These are phyloP conservation scores for Metarhizium album DNA, from an alignment of 2,329 filamentous ascomycete species.

Conservation along the genomic window DNA sequence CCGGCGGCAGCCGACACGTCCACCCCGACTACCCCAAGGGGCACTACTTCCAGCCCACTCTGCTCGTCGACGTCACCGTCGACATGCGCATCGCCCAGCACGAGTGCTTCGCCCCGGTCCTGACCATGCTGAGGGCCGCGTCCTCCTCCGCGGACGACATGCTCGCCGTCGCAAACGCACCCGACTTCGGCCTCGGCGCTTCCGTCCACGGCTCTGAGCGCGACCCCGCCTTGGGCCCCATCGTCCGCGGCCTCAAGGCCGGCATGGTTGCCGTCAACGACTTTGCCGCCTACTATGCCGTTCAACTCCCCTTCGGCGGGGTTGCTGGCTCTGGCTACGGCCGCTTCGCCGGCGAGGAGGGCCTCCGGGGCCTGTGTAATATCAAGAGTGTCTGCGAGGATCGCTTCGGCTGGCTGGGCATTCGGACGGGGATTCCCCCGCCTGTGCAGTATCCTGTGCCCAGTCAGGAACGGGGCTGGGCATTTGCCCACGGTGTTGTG, in stretches of 20 bases:
- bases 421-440: constrained; percentile 68
- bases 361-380: constrained; percentile 75
- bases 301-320: constrained; percentile 89
- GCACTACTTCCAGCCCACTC: constrained; percentile 86
- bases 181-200: constrained; percentile 75
- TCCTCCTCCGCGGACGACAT: constrained; percentile 51
- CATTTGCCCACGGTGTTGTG: constrained; percentile 50
- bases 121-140: constrained; percentile 67
- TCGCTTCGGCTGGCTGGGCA: constrained; percentile 47
- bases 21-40: constrained; percentile 68
- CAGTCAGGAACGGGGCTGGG: constrained; percentile 53
- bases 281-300: constrained; percentile 87
- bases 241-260: constrained; percentile 59
- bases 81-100: constrained; percentile 80
- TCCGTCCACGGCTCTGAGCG: constrained; percentile 70
- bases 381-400: constrained; percentile 79
- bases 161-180: constrained; percentile 71
- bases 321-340: constrained; percentile 86
- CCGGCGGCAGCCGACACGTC: constrained; percentile 59
- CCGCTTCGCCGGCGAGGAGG: constrained; percentile 84
- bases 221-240: constrained; percentile 47
- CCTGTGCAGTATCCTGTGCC: constrained; percentile 72
- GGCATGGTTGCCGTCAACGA: constrained; percentile 96
- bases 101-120: constrained; percentile 89
- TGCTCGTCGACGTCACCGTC: constrained; percentile 80